Conservation (phyloP, 2,329 filamentous ascomycete species). For the Curvularia hawaiiensis region DNA sequence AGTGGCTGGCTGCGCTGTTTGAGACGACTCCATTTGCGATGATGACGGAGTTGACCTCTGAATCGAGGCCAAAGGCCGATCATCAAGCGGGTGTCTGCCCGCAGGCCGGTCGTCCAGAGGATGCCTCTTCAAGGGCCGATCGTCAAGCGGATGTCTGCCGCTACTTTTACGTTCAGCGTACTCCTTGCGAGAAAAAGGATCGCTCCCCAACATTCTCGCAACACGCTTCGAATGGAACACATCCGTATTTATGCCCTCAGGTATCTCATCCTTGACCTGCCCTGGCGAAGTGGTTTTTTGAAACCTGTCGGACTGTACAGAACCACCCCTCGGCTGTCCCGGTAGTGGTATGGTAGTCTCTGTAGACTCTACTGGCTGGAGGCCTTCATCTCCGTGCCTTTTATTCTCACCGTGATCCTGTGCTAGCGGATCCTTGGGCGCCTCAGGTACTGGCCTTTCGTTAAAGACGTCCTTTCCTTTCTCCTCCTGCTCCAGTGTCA, state of each 20-base stretch:
- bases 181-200: conserved; percentile 44
- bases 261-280: conserved; percentile 51
- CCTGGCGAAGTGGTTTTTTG: conserved; percentile 47
- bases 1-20: conserved; percentile 17
- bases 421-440: conserved; percentile 45
- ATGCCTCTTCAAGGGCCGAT: conserved; percentile 13
- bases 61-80: conserved; percentile 11
- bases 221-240: conserved; percentile 67
- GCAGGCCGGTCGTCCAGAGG: conserved; percentile 19
- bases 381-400: conserved; percentile 29
- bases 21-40: conserved; percentile 17
- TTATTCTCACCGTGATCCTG: conserved; percentile 27
- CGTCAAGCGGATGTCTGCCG: conserved; percentile 18
- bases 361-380: conserved; percentile 47
- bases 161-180: conserved; percentile 41
- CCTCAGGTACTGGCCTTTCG: conserved; percentile 39
- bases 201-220: conserved; percentile 59
- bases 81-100: conserved; percentile 20
- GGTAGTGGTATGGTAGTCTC: conserved; percentile 51
- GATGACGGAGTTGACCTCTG: conserved; percentile 20
- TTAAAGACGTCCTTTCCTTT: conserved; percentile 45
- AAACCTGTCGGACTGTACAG: conserved; percentile 44
- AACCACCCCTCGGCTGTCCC: conserved; percentile 33
- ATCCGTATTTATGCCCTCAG: conserved; percentile 64
- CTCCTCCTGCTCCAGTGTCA: conserved; percentile 33